Evolutionary conservation across 331 rosid genomes (phyloP), one percentile per base, ranked within the genome.

Genomic region (Malus hybrid): DNA sequence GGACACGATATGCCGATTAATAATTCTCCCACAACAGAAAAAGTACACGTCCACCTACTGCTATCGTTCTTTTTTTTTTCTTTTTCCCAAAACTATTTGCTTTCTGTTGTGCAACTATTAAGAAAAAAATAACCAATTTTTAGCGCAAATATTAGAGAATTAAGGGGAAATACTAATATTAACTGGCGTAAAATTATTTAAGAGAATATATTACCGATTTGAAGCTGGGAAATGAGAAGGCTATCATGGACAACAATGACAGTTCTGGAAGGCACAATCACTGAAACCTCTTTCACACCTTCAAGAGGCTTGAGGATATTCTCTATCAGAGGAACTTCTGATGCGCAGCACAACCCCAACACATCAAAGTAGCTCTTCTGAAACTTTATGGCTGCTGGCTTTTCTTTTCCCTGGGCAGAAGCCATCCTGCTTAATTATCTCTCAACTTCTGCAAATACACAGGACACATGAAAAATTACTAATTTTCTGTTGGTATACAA

Each of bases 351-450:
- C 39, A 95, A 27, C 2, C 99, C 99, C 80, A 92, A 10, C 42
- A 95, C 99, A 67, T 95, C 99, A 61, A 92, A 92, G 71, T 95
- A 90, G 79, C 93, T 95, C 66, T 84, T 92, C 80, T 90, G 90
- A 71, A 87, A 20, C 73, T 76, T 88, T 71, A 81, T 89, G 36
- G 6, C 81, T 31, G 54, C 67, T 22, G 46, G 65, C 71, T 69
- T 65, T 16, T 29, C 78, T 44, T 64, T 66, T 61, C 76, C 87
- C 64, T 78, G 28, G 7, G 74, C 68, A 77, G 65, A 52, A 52
- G 29, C 77, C 90, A 88, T 88, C 1, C 10, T 69, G 6, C 57
- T 16, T 16, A 16, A 66, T 10, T 59, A 16, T 62, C 7, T 59
- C 20, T 18, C 55, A 5, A 39, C 14, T 56, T 60, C 82, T 44